phyloP scores from a whole-genome alignment of 768 basidiomycete species.

The Porpolomopsis calyptriformis region DNA sequence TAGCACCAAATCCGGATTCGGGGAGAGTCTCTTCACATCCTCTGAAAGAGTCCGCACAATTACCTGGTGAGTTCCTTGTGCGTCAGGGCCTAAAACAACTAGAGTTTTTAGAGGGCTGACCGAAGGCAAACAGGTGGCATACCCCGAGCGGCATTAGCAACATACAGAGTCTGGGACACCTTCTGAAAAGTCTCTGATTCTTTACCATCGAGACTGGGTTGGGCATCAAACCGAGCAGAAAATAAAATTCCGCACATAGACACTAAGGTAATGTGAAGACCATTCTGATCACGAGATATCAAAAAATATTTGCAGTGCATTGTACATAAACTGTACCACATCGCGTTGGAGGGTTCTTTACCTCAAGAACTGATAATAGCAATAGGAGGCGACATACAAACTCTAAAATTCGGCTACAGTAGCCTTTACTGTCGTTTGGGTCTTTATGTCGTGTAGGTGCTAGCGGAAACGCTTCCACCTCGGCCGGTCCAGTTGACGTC shows the following conservation, averaged over 20 bases:
- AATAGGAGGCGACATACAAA: too few species aligned
- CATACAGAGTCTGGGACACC: slow-evolving; percentile 27
- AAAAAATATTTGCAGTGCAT: background rate
- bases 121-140: slow-evolving; percentile 13
- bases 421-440: too few species aligned
- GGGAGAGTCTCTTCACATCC: too few species aligned
- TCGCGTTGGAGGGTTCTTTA: too few species aligned
- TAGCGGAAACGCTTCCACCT: slow-evolving; percentile 88
- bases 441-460: slow-evolving; percentile 59
- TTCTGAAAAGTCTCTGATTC: slow-evolving; percentile 10
- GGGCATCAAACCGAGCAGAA: slow-evolving; percentile 22
- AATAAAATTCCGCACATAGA: slow-evolving; percentile 68
- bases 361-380: too few species aligned
- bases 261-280: background rate
- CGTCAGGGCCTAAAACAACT: slow-evolving; percentile 50
- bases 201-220: too few species aligned
- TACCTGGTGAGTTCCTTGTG: slow-evolving; percentile 25
- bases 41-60: background rate
- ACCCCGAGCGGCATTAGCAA: slow-evolving; percentile 54
- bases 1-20: too few species aligned
- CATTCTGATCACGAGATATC: background rate
- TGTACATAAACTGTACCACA: too few species aligned
- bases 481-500: slow-evolving; percentile 99
- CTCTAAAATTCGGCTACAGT: too few species aligned
- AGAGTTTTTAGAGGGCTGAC: background rate